These are phyloP conservation scores for Priceomyces haplophilus DNA, from an alignment of 805 yeast species.

Conservation along the genomic window DNA sequence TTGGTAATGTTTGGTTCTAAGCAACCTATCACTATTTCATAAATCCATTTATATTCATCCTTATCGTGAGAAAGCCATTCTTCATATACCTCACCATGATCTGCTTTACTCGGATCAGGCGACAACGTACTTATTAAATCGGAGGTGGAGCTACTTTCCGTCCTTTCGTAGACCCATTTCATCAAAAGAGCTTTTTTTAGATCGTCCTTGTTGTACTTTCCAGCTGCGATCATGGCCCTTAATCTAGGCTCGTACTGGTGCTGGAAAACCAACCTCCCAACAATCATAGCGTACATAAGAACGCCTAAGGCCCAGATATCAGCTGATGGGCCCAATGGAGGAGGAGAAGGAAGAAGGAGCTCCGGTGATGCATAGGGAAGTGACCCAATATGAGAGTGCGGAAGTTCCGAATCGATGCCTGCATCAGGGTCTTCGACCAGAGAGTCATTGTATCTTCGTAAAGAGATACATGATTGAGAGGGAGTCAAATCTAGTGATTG, in stretches of 20 bases:
- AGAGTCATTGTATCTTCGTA: slow-evolving; percentile 5
- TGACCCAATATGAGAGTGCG: slow-evolving; percentile 78
- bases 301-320: slow-evolving; percentile 95
- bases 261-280: slow-evolving; percentile 76
- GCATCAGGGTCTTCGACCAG: background rate
- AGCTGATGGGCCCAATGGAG: slow-evolving; percentile 61
- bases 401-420: slow-evolving; percentile 41
- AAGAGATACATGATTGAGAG: slow-evolving; percentile 14
- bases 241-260: slow-evolving; percentile 82
- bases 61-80: slow-evolving; percentile 18
- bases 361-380: slow-evolving; percentile 94
- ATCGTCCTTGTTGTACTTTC: slow-evolving; percentile 51
- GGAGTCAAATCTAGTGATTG: slow-evolving; percentile 33
- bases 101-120: background rate
- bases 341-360: slow-evolving; percentile 59
- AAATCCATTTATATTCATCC: slow-evolving; percentile 25
- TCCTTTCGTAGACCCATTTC: slow-evolving; percentile 23
- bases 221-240: slow-evolving; percentile 67
- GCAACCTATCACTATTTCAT: slow-evolving; percentile 49
- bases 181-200: slow-evolving; percentile 41
- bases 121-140: slow-evolving; percentile 1
- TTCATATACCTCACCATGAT: slow-evolving; percentile 14
- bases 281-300: slow-evolving; percentile 64
- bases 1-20: slow-evolving; percentile 48
- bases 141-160: slow-evolving; percentile 8